Conservation (phyloP, 2,329 filamentous ascomycete species). For the Ceratocystis cubensis region DNA sequence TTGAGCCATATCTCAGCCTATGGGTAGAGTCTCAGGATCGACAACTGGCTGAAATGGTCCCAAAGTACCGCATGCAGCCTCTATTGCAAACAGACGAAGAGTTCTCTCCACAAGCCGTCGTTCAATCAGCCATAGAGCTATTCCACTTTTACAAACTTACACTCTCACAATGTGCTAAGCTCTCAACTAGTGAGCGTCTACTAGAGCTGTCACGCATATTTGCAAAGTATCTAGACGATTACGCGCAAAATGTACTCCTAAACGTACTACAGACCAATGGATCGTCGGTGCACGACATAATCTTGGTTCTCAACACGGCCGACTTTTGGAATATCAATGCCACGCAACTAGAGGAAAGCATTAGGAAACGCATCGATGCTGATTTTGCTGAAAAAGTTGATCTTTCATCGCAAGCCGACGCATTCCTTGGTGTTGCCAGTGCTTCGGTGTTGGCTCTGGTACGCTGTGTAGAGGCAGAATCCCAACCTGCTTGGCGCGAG, state of each 20-base stretch:
- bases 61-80: slow-evolving; percentile 73
- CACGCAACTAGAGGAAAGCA: slow-evolving; percentile 85
- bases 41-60: slow-evolving; percentile 70
- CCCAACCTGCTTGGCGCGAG: slow-evolving; percentile 84
- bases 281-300: slow-evolving; percentile 57
- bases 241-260: slow-evolving; percentile 82
- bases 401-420: slow-evolving; percentile 82
- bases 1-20: slow-evolving; percentile 89
- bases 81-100: slow-evolving; percentile 76
- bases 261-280: slow-evolving; percentile 49
- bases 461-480: slow-evolving; percentile 65
- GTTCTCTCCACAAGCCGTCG: slow-evolving; percentile 79
- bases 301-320: slow-evolving; percentile 86
- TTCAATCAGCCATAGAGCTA: slow-evolving; percentile 85
- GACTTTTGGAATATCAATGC: slow-evolving; percentile 96
- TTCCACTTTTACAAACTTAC: slow-evolving; percentile 95
- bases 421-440: slow-evolving; percentile 88
- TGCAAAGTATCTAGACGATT: slow-evolving; percentile 87
- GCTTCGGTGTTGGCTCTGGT: slow-evolving; percentile 76
- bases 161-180: slow-evolving; percentile 85
- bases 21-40: slow-evolving; percentile 97
- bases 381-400: slow-evolving; percentile 67
- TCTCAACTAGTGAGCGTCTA: slow-evolving; percentile 80
- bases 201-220: slow-evolving; percentile 75
- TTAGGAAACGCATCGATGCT: slow-evolving; percentile 77